Evolutionary conservation across 129 eudicot genomes (phyloP).

Genomic region (Escallonia herrerae): DNA sequence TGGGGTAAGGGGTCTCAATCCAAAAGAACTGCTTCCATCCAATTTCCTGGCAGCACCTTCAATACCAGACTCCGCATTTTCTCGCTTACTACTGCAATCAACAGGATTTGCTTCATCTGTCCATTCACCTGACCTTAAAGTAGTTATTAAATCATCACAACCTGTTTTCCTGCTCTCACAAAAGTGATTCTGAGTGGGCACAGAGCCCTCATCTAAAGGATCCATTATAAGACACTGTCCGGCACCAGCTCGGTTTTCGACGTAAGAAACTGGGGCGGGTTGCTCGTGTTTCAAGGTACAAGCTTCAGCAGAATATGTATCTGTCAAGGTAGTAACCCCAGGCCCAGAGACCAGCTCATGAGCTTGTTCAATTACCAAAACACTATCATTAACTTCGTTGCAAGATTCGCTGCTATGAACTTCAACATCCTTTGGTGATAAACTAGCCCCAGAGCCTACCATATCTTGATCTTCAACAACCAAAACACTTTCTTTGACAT

Average conservation of each 20-base stretch:
- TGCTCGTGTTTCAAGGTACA: background rate
- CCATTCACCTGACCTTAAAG: background rate
- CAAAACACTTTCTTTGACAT: background rate
- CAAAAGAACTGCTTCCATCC: too few species aligned
- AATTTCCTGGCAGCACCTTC: background rate
- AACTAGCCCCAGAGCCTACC: conserved; percentile 26
- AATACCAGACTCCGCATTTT: background rate
- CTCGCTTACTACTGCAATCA: background rate
- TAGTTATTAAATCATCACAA: background rate
- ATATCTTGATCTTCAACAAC: background rate
- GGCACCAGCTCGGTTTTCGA: conserved; percentile 8
- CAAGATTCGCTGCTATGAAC: conserved; percentile 1
- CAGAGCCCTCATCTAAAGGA: background rate
- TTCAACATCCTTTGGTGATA: conserved; percentile 23
- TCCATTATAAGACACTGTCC: background rate
- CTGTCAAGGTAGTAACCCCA: background rate
- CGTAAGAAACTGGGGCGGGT: background rate
- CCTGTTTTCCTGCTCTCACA: background rate
- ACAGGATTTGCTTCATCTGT: background rate
- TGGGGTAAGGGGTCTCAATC: too few species aligned
- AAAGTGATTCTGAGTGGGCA: background rate
- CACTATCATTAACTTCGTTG: conserved; percentile 8
- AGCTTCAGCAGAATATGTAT: background rate
- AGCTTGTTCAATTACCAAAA: conserved; percentile 13
- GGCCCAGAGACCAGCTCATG: background rate